Conservation (phyloP, 495 filamentous ascomycete genomes). For the Wilcoxina mikolae region DNA sequence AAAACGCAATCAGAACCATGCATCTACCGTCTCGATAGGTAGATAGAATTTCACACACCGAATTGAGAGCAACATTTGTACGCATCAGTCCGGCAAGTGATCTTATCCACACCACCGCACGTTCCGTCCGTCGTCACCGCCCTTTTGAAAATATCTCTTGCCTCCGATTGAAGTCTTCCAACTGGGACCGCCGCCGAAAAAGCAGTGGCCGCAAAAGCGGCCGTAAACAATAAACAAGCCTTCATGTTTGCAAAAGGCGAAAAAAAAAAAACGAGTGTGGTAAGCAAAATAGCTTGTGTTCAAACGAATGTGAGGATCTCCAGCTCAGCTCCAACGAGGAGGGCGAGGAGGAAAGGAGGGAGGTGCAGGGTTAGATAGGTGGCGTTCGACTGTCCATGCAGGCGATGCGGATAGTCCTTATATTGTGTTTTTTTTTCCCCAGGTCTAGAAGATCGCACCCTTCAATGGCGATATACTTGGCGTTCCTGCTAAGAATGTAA, state of each 20-base stretch:
- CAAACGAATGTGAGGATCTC: too few species aligned
- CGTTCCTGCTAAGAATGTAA: too few species aligned
- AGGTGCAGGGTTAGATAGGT: too few species aligned
- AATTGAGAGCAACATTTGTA: constrained; percentile 24
- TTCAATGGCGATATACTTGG: too few species aligned
- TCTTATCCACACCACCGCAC: neutral
- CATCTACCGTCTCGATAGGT: neutral
- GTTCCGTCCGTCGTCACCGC: constrained; percentile 1
- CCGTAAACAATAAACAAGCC: neutral
- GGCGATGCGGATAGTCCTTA: too few species aligned
- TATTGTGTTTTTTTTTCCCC: too few species aligned
- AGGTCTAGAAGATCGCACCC: too few species aligned
- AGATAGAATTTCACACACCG: constrained; percentile 7
- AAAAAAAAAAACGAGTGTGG: neutral
- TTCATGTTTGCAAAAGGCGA: neutral
- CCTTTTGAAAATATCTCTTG: neutral
- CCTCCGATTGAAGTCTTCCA: neutral
- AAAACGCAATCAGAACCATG: neutral
- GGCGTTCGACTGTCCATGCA: too few species aligned
- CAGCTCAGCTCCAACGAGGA: too few species aligned
- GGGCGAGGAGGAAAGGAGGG: too few species aligned
- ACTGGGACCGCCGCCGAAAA: neutral
- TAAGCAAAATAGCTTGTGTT: too few species aligned
- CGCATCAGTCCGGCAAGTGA: constrained; percentile 7
- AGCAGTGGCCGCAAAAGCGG: neutral